These are phyloP conservation scores for Penicillium daleae DNA, from an alignment of 495 filamentous ascomycete genomes.

Conservation along the genomic window DNA sequence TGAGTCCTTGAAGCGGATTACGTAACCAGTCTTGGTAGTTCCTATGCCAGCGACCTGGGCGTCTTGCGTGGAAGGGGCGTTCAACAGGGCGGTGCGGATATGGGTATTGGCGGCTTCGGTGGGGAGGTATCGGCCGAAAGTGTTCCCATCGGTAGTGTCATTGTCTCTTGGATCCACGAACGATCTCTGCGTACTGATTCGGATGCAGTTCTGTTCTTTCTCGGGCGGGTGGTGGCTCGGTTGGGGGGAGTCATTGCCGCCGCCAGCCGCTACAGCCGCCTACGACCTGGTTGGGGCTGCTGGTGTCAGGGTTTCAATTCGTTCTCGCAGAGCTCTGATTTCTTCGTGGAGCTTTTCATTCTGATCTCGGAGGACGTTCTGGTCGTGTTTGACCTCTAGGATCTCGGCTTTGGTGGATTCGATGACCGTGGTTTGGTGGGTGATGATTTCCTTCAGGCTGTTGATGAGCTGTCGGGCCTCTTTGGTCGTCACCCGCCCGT, in stretches of 20 bases:
- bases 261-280: too few relatives aligned
- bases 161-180: too few relatives aligned
- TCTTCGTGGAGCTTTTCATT: too few relatives aligned
- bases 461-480: conserved; percentile 26
- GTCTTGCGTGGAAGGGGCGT: background rate
- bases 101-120: background rate
- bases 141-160: background rate
- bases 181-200: background rate
- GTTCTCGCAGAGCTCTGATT: too few relatives aligned
- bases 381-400: too few relatives aligned
- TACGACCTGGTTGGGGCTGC: too few relatives aligned
- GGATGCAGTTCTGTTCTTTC: background rate
- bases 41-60: background rate
- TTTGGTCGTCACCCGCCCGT: conserved; percentile 17
- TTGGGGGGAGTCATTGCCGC: too few relatives aligned
- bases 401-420: background rate
- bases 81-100: background rate
- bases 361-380: too few relatives aligned
- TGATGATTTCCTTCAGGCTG: conserved; percentile 14
- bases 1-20: background rate
- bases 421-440: background rate
- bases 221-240: background rate
- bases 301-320: too few relatives aligned
- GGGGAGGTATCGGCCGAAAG: background rate
- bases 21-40: background rate